Evolutionary conservation across 2,329 filamentous ascomycete species (phyloP).

Genomic region (Basipetospora chlamydospora): DNA sequence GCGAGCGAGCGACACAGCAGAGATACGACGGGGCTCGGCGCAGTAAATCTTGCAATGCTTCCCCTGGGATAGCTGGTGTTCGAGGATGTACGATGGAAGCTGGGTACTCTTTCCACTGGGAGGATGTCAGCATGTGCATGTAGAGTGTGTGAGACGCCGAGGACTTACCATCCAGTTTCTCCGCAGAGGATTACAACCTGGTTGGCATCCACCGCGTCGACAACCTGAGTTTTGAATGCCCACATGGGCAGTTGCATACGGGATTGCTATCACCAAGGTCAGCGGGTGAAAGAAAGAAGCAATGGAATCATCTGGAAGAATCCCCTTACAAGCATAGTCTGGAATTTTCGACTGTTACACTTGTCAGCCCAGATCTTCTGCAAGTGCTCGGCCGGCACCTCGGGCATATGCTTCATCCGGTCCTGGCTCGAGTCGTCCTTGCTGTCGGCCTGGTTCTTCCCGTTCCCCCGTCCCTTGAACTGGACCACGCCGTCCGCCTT

Average conservation of each 20-base stretch:
- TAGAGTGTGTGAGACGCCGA: not conserved
- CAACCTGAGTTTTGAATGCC: conserved; percentile 63
- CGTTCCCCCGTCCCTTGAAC: conserved; percentile 47
- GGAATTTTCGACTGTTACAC: conserved; percentile 44
- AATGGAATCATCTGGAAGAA: no score
- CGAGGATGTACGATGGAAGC: conserved; percentile 84
- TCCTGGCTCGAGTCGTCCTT: conserved; percentile 33
- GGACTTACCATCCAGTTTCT: conserved; percentile 67
- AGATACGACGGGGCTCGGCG: conserved; percentile 89
- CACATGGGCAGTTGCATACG: conserved; percentile 83
- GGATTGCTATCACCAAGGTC: conserved; percentile 25
- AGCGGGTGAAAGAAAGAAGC: no score
- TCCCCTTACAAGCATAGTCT: conserved; percentile 65
- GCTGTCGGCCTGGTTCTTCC: conserved; percentile 30
- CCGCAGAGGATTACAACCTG: conserved; percentile 90
- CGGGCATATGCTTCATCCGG: conserved; percentile 21
- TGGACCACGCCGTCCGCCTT: conserved; percentile 62
- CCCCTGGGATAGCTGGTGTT: conserved; percentile 71
- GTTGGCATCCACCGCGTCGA: conserved; percentile 61
- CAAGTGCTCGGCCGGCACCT: conserved; percentile 33
- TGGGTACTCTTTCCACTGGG: conserved; percentile 83
- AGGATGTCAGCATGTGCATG: not conserved
- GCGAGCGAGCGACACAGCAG: conserved; percentile 82
- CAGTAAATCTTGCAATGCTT: conserved; percentile 85
- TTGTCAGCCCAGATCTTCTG: conserved; percentile 47